These are phyloP conservation scores for Amylocarpus encephaloides DNA, from an alignment of 2,329 filamentous ascomycete genomes.

Conservation along the genomic window DNA sequence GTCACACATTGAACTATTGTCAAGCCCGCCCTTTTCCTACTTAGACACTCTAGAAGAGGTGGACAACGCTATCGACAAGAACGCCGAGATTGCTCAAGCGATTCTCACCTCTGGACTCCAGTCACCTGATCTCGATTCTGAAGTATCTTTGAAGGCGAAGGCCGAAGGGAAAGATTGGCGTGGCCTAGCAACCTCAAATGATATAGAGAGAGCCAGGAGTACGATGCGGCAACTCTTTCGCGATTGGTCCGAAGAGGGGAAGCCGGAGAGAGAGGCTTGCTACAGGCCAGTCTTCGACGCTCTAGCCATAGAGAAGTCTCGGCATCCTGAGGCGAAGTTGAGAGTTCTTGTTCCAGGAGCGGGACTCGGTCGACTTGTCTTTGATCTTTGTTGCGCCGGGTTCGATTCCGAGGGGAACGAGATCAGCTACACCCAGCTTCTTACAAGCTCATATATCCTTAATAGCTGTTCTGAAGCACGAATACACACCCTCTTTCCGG, in stretches of 20 bases:
- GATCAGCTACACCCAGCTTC: conserved; percentile 93
- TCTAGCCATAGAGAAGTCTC: conserved; percentile 46
- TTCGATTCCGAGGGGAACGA: conserved; percentile 83
- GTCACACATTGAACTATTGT: conserved; percentile 76
- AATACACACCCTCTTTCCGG: conserved; percentile 68
- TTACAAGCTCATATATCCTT: conserved; percentile 72
- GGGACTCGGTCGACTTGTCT: conserved; percentile 80
- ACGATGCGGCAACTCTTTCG: conserved; percentile 91
- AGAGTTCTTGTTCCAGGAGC: conserved; percentile 81
- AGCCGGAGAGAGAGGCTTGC: conserved; percentile 65
- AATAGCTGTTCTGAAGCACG: conserved; percentile 56
- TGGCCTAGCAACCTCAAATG: conserved; percentile 61
- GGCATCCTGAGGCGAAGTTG: conserved; percentile 15
- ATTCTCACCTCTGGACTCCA: conserved; percentile 66
- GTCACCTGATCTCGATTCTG: conserved; percentile 50
- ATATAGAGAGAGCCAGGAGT: conserved; percentile 86
- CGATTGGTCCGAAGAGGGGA: conserved; percentile 83
- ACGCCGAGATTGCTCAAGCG: conserved; percentile 72
- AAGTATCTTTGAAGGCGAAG: conserved; percentile 9
- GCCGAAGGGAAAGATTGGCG: conserved; percentile 50
- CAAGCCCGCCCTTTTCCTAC: conserved; percentile 74
- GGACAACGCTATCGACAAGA: conserved; percentile 83
- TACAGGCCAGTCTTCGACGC: conserved; percentile 67
- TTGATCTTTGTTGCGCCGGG: conserved; percentile 71
- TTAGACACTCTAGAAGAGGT: conserved; percentile 71